Evolutionary conservation across 2,329 filamentous ascomycete species (phyloP).

Genomic region (Monosporascus sp.): DNA sequence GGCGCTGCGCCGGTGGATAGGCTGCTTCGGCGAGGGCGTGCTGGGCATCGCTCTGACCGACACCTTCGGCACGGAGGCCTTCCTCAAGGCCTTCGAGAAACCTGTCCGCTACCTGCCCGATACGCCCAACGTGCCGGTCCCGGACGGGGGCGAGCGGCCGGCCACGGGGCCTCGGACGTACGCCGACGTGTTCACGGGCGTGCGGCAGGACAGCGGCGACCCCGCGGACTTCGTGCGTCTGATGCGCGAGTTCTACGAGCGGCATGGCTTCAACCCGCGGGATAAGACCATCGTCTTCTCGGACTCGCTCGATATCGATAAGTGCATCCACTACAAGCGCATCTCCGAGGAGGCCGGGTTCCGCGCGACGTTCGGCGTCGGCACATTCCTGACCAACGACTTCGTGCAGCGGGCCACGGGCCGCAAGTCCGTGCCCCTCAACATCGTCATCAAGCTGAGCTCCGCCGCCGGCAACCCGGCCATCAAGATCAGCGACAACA

Average conservation of each 20-base stretch:
- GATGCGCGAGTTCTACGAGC: constrained; percentile 77
- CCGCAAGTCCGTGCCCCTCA: constrained; percentile 82
- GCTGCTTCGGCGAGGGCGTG: constrained; percentile 80
- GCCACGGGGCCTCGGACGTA: constrained; percentile 56
- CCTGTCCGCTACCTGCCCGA: constrained; percentile 45
- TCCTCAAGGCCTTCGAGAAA: constrained; percentile 77
- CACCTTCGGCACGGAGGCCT: constrained; percentile 89
- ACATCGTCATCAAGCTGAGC: constrained; percentile 96
- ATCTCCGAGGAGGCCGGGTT: constrained; percentile 77
- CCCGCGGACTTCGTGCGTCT: constrained; percentile 72
- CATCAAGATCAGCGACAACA: constrained; percentile 89
- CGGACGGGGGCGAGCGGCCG: constrained; percentile 35
- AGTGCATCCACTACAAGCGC: constrained; percentile 84
- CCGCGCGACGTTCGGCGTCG: constrained; percentile 84
- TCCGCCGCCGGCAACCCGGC: constrained; percentile 76
- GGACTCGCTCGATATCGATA: constrained; percentile 86
- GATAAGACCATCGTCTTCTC: constrained; percentile 93
- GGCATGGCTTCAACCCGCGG: constrained; percentile 61
- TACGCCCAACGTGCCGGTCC: constrained; percentile 28
- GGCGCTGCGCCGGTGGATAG: constrained; percentile 82
- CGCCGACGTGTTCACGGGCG: constrained; percentile 75
- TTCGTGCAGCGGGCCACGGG: constrained; percentile 68
- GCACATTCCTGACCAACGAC: constrained; percentile 94
- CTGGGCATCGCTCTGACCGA: constrained; percentile 89
- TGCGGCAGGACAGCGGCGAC: constrained; percentile 87